A percentile compares a stretch with the other conserved stretches of the same genome.
Evolutionary conservation across 1,284 basidiomycete genomes (phyloP).

Genomic region (Heterobasidion parviporum): DNA sequence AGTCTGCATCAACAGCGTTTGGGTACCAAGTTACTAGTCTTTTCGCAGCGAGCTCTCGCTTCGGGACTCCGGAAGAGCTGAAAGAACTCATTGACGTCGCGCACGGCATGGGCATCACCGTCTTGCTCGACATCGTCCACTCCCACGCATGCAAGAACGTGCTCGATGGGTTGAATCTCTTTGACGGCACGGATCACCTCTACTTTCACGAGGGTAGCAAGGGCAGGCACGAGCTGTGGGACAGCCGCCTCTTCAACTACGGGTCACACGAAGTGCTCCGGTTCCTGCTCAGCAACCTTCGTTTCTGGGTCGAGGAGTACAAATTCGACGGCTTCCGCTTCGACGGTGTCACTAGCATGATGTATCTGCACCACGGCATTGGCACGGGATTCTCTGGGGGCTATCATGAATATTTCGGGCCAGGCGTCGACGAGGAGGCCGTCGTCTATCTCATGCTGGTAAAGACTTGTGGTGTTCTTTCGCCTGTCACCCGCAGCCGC

Average conservation of each 20-base stretch:
- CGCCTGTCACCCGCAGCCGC: background rate
- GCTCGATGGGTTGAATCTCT: constrained; percentile 90
- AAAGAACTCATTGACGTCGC: constrained; percentile 94
- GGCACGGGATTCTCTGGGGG: constrained; percentile 96
- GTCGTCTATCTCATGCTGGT: constrained; percentile 97
- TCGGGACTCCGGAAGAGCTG: constrained; percentile 90
- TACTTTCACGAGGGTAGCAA: constrained; percentile 94
- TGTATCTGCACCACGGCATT: constrained; percentile 97
- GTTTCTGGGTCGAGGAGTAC: constrained; percentile 95
- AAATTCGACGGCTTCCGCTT: constrained; percentile 97
- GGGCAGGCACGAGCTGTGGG: constrained; percentile 95
- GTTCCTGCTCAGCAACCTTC: constrained; percentile 90
- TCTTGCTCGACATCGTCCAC: constrained; percentile 94
- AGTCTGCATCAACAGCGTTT: constrained; percentile 53
- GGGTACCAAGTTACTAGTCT: constrained; percentile 98
- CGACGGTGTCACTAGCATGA: constrained; percentile 98
- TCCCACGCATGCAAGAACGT: constrained; percentile 99
- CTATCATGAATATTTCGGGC: constrained; percentile 97
- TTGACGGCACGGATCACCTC: constrained; percentile 92
- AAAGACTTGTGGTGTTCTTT: constrained; percentile 24
- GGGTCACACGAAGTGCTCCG: constrained; percentile 89
- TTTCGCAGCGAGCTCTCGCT: constrained; percentile 95
- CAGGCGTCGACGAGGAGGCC: constrained; percentile 78
- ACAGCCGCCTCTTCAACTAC: constrained; percentile 95
- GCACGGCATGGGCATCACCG: constrained; percentile 87